A percentile compares a stretch with the other conserved stretches of the same genome.
phyloP scores from a whole-genome alignment of 2,329 filamentous ascomycete species.

The Beauveria pseudobassiana region DNA sequence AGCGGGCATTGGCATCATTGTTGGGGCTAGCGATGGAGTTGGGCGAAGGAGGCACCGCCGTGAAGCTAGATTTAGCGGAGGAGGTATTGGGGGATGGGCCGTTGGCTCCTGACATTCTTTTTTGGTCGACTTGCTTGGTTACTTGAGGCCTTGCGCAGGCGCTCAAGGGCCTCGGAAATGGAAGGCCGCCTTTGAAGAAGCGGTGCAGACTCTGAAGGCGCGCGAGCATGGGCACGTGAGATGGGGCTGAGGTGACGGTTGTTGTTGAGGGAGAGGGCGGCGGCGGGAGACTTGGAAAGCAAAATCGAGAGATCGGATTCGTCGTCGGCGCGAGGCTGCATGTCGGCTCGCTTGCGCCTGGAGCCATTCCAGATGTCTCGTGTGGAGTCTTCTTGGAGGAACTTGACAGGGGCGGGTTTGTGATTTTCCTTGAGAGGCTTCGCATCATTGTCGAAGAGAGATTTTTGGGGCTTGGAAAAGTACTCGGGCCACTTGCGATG shows the following conservation, averaged over 20 bases:
- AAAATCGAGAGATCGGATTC: constrained; percentile 42
- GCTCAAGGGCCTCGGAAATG: constrained; percentile 27
- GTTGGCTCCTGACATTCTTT: constrained; percentile 18
- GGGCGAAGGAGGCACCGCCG: constrained; percentile 33
- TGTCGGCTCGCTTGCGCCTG: constrained; percentile 38
- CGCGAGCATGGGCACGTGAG: constrained; percentile 27
- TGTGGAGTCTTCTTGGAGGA: constrained; percentile 33
- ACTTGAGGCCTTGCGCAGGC: constrained; percentile 28
- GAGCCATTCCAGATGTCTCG: constrained; percentile 32
- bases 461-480: constrained; percentile 32
- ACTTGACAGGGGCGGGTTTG: constrained; percentile 27
- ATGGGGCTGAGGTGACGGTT: constrained; percentile 32
- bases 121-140: constrained; percentile 19
- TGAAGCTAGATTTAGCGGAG: constrained; percentile 33
- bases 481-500: constrained; percentile 48
- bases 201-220: constrained; percentile 21
- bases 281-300: constrained; percentile 32
- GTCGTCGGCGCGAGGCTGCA: constrained; percentile 48
- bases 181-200: constrained; percentile 22
- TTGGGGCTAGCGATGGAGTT: constrained; percentile 27
- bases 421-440: constrained; percentile 39
- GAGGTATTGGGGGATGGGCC: constrained; percentile 30
- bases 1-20: constrained; percentile 37
- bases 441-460: constrained; percentile 24
- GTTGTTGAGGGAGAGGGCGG: constrained; percentile 19